A percentile compares a stretch with the other conserved stretches of the same genome.
Conservation (phyloP, 345 rosid genomes). For the Draba incana region DNA sequence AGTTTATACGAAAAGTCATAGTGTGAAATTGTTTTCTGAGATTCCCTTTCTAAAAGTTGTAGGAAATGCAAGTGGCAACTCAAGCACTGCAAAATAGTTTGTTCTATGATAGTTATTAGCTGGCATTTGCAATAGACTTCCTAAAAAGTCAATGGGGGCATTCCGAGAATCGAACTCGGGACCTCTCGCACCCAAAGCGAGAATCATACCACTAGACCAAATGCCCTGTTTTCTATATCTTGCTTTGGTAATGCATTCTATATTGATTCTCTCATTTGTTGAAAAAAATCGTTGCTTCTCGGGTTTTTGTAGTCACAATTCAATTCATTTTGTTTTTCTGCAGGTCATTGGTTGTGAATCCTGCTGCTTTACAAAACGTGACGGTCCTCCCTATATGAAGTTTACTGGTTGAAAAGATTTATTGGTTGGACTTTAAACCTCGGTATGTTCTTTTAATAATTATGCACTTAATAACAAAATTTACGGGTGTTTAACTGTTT, state of each 20-base stretch:
- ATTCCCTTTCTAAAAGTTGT: not conserved
- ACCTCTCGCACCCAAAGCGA: conserved; percentile 90
- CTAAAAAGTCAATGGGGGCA: conserved; percentile 42
- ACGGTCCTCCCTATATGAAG: not conserved
- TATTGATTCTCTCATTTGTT: not conserved
- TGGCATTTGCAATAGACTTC: too few species aligned
- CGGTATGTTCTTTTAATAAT: too few species aligned
- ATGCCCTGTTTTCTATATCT: conserved; percentile 42
- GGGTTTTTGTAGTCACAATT: not conserved
- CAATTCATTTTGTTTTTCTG: not conserved
- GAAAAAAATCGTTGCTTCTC: not conserved
- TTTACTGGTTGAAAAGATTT: conserved; percentile 2
- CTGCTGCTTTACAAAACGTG: not conserved
- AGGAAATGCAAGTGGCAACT: too few species aligned
- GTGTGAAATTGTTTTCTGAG: not conserved
- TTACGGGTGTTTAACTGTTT: too few species aligned
- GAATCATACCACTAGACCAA: conserved; percentile 93
- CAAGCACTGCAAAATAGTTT: too few species aligned
- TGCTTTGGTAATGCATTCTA: not conserved
- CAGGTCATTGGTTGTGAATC: not conserved
- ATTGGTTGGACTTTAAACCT: too few species aligned
- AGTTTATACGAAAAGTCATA: not conserved
- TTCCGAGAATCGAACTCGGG: conserved; percentile 75
- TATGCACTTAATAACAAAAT: too few species aligned
- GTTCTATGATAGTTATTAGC: too few species aligned